These are phyloP conservation scores for Aspergillus piperis DNA, from an alignment of 2,329 filamentous ascomycete species.

Conservation along the genomic window DNA sequence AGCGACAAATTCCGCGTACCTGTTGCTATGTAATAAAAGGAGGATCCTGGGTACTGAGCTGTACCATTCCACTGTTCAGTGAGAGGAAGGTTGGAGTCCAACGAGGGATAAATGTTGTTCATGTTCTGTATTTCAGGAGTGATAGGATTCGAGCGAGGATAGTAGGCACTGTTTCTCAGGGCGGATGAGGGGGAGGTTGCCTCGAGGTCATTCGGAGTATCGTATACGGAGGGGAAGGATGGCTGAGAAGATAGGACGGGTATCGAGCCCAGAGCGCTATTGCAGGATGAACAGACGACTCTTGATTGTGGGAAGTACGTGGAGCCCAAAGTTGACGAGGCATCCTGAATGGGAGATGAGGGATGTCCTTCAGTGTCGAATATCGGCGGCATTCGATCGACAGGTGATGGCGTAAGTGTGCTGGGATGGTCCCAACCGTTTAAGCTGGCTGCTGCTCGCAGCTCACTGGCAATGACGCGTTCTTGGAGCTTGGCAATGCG, in stretches of 20 bases:
- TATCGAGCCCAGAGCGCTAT: not conserved
- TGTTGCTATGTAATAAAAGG: conserved; percentile 12
- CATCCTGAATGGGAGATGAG: conserved; percentile 4
- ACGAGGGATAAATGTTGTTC: not conserved
- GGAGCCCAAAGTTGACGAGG: not conserved
- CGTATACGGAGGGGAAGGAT: conserved; percentile 5
- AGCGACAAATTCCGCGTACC: conserved; percentile 7
- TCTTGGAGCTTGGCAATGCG: conserved; percentile 39
- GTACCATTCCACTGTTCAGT: conserved; percentile 7
- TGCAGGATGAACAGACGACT: conserved; percentile 10
- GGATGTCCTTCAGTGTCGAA: conserved; percentile 1
- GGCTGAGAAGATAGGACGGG: not conserved
- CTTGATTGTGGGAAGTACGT: conserved; percentile 9
- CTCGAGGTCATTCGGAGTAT: not conserved
- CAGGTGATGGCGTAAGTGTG: conserved; percentile 15
- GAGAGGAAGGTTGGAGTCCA: conserved; percentile 3
- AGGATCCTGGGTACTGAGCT: not conserved
- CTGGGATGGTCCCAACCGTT: conserved; percentile 31
- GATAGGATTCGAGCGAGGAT: not conserved
- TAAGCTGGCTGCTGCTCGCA: conserved; percentile 30
- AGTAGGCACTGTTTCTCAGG: not conserved
- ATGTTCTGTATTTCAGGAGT: conserved; percentile 4
- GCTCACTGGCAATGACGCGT: conserved; percentile 37
- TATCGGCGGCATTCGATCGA: conserved; percentile 8
- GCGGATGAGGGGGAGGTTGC: not conserved